phyloP scores from a whole-genome alignment of 108 stramenopile genomes.

The Epipyxis sp. region DNA sequence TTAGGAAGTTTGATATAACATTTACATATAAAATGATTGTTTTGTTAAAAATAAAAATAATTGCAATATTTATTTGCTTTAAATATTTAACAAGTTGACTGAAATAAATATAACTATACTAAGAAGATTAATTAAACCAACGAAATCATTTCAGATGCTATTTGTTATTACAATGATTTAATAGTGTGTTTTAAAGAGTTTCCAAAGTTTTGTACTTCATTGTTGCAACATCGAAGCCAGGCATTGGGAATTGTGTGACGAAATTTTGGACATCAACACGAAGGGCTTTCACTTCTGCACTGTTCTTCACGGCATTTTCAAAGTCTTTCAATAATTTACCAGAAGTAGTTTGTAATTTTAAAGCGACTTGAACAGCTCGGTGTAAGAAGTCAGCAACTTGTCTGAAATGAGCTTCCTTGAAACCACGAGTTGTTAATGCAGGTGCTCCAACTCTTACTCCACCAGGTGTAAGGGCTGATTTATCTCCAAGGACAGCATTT shows the following conservation, averaged over 20 bases:
- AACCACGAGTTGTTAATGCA: constrained; percentile 66
- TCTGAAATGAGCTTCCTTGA: constrained; percentile 93
- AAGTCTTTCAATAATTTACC: constrained; percentile 92
- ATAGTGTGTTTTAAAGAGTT: no score
- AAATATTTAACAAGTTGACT: no score
- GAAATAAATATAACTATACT: no score
- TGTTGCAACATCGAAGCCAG: constrained; percentile 61
- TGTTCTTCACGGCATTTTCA: constrained; percentile 63
- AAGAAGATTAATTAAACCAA: no score
- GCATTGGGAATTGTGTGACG: constrained; percentile 93
- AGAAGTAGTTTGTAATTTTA: constrained; percentile 75
- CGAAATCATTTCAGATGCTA: no score
- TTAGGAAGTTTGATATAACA: no score
- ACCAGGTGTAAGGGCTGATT: constrained; percentile 96
- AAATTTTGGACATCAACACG: constrained; percentile 77
- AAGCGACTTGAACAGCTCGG: constrained; percentile 73
- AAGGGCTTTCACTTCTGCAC: constrained; percentile 65
- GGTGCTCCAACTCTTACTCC: constrained; percentile 95
- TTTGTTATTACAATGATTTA: no score
- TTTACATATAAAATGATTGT: no score
- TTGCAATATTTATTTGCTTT: no score
- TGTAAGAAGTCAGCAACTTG: constrained; percentile 88
- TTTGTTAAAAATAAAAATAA: no score
- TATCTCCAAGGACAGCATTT: constrained; percentile 96
- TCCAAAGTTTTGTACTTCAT: constrained; percentile 32